phyloP scores from a whole-genome alignment of 139 green algal species.

The Tetradesmus obliquus region DNA sequence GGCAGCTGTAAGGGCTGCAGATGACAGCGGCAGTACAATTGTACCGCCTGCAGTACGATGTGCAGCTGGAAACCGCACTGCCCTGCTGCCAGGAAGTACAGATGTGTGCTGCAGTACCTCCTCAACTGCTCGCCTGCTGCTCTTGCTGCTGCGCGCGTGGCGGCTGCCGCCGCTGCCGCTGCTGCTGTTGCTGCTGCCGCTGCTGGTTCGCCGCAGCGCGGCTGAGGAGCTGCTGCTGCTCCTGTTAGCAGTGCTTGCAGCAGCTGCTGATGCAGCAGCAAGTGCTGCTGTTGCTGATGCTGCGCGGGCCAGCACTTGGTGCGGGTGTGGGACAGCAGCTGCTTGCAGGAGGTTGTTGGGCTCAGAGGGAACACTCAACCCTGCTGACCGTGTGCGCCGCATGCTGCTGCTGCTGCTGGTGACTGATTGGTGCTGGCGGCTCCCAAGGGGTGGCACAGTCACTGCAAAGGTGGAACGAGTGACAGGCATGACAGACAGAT shows the following conservation, averaged over 20 bases:
- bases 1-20: background rate
- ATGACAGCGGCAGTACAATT: background rate
- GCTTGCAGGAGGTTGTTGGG: background rate
- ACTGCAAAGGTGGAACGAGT: background rate
- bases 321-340: background rate
- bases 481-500: no score
- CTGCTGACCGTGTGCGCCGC: background rate
- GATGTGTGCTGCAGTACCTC: background rate
- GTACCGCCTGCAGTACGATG: background rate
- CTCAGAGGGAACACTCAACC: no score
- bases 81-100: background rate
- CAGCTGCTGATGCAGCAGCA: background rate
- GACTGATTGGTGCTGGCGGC: background rate
- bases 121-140: background rate
- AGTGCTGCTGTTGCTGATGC: background rate
- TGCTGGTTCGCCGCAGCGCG: background rate
- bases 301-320: background rate
- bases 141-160: background rate
- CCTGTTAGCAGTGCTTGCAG: background rate
- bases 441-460: background rate
- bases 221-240: background rate
- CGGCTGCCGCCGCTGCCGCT: background rate
- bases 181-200: background rate
- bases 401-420: background rate
- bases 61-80: background rate